Percentiles rank a stretch among this genome's conserved stretches.
Conservation (phyloP, 805 yeast genomes). For the Wickerhamiella alocasiicola region DNA sequence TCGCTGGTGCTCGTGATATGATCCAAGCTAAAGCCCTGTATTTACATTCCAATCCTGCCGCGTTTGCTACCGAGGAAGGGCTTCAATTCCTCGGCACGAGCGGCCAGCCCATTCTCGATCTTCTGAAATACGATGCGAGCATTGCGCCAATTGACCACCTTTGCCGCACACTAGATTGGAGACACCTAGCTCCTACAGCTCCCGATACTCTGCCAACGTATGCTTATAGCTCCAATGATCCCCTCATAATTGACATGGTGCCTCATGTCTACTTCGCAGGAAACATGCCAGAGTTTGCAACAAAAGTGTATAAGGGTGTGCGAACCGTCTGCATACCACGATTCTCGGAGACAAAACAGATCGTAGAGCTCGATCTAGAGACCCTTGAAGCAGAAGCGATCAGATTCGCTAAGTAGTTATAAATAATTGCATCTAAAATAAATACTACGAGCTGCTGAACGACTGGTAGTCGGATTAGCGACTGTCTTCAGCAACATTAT, state of each 20-base stretch:
- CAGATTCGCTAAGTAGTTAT: neutral
- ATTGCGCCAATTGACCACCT: slow-evolving; percentile 37
- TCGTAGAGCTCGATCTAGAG: slow-evolving; percentile 48
- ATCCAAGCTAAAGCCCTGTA: slow-evolving; percentile 32
- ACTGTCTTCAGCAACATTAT: too few relatives aligned
- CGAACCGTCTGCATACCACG: slow-evolving; percentile 57
- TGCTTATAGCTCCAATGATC: slow-evolving; percentile 67
- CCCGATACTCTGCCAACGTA: slow-evolving; percentile 91
- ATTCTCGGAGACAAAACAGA: slow-evolving; percentile 51
- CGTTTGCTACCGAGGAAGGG: slow-evolving; percentile 25
- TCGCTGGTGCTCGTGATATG: slow-evolving; percentile 34
- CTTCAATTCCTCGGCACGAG: slow-evolving; percentile 50
- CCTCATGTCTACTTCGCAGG: slow-evolving; percentile 86
- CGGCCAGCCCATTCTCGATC: slow-evolving; percentile 77
- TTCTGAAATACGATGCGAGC: slow-evolving; percentile 46
- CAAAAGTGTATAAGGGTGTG: slow-evolving; percentile 24
- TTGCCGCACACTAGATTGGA: slow-evolving; percentile 66
- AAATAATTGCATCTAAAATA: too few relatives aligned
- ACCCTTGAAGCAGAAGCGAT: slow-evolving; percentile 32
- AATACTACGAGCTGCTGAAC: too few relatives aligned
- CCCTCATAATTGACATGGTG: slow-evolving; percentile 59
- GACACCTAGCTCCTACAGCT: slow-evolving; percentile 82
- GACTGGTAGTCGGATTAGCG: too few relatives aligned
- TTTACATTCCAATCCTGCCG: slow-evolving; percentile 58
- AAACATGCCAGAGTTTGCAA: slow-evolving; percentile 55